Base-by-base conservation (phyloP, 2,329 filamentous ascomycete species). In the Botrytis pseudocinerea region DNA sequence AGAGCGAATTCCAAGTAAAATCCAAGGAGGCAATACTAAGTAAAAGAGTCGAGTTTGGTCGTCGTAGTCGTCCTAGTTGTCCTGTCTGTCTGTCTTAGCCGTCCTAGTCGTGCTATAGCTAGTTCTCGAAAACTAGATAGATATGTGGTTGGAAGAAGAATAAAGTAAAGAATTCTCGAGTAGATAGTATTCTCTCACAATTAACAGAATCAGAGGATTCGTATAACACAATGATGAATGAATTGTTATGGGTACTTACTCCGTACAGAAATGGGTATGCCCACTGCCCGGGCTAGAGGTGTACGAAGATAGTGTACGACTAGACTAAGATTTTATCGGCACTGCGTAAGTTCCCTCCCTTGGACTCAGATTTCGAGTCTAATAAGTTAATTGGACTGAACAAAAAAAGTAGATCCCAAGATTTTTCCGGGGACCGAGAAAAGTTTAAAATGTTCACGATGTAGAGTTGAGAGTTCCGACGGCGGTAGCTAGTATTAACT, bases 341-440 rank as follows among this genome's bases (percentile, higher is more conserved):
- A 61, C 59, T 61, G 59, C 59, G 59, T 61, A 40, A 61, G 35
- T 61, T 61, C 35, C 18, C 35, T 61, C n/a, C 51, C 51, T 28
- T 28, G 51, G 7, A 57, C 51, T 57, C 51, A 9, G 51, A 57
- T 57, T 57, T 28, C 28, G 14, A 32, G 14, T 57, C 51, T 22
- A 60, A 35, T 12, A 35, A 4, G 16, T 32, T 22, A 4, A 60
- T 60, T 60, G 35, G 32, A 35, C 57, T 35, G 28, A n/a, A 8
- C 60, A 18, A 20, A 20, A 20, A 42, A n/a, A 62, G 60, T n/a
- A 42, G 38, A 42, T 62, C 25, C 60, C 60, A 63, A 44, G 60
- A 63, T 63, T 18, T 28, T 42, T 42, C 25, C 25, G 38, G 25
- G 38, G 38, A 28, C 60, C 25, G 6, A 18, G 38, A 62, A 62